phyloP scores from a whole-genome alignment of 495 filamentous ascomycete species.

The Staphylotrichum tortipilum region DNA sequence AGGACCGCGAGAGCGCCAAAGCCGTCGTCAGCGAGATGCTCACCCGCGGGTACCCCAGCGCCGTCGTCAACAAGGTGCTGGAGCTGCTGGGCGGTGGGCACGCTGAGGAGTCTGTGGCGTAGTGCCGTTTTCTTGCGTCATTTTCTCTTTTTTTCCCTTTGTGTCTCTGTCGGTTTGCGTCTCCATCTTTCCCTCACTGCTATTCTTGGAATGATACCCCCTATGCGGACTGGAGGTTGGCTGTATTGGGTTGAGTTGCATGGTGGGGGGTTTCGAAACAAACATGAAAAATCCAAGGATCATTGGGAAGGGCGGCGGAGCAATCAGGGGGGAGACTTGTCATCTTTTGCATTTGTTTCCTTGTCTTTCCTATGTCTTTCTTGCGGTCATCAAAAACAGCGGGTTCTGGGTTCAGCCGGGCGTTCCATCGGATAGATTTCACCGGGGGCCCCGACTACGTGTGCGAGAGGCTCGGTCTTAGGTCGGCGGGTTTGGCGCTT shows the following conservation, averaged over 20 bases:
- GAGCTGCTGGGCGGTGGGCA: constrained; percentile 70
- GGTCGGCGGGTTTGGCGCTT: background rate
- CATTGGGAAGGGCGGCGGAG: constrained; percentile 1
- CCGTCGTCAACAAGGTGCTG: constrained; percentile 83
- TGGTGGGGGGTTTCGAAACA: background rate
- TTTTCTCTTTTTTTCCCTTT: constrained; percentile 1
- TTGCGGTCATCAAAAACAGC: constrained; percentile 1
- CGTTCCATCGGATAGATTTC: background rate
- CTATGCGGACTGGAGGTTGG: constrained; percentile 5
- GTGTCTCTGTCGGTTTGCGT: background rate
- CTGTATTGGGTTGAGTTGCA: background rate
- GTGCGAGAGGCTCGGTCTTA: constrained; percentile 3
- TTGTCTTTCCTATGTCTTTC: background rate
- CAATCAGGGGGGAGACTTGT: background rate
- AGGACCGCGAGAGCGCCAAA: constrained; percentile 67
- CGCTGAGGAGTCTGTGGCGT: constrained; percentile 6
- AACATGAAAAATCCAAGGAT: constrained; percentile 7
- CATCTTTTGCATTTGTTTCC: background rate
- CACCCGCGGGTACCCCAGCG: constrained; percentile 77
- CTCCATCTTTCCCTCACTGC: background rate
- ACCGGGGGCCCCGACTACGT: constrained; percentile 6
- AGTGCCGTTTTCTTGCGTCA: background rate
- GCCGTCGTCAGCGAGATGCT: constrained; percentile 83
- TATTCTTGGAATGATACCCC: constrained; percentile 18
- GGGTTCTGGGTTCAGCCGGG: background rate